phyloP scores from a whole-genome alignment of 306 rosid genomes.

The Castanea crenata region DNA sequence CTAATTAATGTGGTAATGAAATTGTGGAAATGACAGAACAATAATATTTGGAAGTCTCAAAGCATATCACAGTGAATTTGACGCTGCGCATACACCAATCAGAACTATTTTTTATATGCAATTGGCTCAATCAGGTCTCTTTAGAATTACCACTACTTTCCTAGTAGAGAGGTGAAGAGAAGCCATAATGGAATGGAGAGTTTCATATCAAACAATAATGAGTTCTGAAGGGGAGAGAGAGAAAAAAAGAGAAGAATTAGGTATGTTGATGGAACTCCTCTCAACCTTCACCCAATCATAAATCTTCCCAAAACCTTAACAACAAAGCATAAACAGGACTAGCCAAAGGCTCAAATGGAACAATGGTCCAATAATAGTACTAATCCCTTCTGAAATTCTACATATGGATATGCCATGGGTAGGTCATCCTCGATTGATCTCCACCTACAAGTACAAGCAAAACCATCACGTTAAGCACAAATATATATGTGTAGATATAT shows the following conservation, averaged over 20 bases:
- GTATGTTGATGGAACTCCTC: not conserved
- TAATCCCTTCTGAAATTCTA: slow-evolving; percentile 32
- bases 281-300: not conserved
- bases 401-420: slow-evolving; percentile 36
- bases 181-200: not conserved
- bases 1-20: not conserved
- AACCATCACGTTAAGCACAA: not conserved
- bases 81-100: not conserved
- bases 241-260: not conserved
- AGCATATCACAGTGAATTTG: not conserved
- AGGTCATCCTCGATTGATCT: slow-evolving; percentile 29
- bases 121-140: not conserved
- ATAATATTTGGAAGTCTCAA: not conserved
- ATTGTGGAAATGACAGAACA: not conserved
- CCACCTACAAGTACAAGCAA: slow-evolving; percentile 24
- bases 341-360: not conserved
- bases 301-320: not conserved
- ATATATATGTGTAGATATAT: not conserved
- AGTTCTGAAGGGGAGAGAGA: not conserved
- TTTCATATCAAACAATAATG: not conserved
- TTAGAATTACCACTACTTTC: not conserved
- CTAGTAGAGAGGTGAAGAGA: not conserved
- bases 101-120: not conserved
- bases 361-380: slow-evolving; percentile 22
- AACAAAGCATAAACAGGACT: not conserved